Base-by-base conservation (phyloP, 2,329 filamentous ascomycete species). In the Cordyceps cicadae region DNA sequence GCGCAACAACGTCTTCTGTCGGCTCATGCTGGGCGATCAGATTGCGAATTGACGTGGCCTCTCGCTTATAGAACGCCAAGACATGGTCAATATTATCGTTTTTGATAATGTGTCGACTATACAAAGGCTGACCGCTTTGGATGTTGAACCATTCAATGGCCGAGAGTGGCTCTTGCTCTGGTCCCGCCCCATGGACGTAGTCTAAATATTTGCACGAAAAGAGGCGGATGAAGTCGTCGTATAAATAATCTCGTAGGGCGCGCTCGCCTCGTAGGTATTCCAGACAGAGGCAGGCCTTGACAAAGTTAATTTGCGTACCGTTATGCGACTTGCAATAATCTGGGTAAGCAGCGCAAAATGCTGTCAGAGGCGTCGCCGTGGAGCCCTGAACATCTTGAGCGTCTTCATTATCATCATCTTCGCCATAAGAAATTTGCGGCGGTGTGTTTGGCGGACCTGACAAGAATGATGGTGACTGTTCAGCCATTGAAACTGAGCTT, bases 201-300 rank as follows among this genome's bases (percentile, higher is more conserved):
- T 66, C 63, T 7, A 75, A 63, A 63, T 76, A 84, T 0, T 75
- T 72, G 1, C 67, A 67, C 1, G 75, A 70, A 55, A 78, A 82
- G 2, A 70, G 67, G 8, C 76, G 70, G 34, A 84, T 75, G 57
- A 83, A 81, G 59, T 84, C 81, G 64, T 84, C 82, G 62, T 77
- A 83, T 0, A 81, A 66, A 58, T 71, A 79, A 26, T 75, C 72
- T 14, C 74, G 71, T 19, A 82, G 66, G 5, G 64, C 56, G 9
- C 70, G 68, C 14, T 69, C 64, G 26, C 69, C 65, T 48, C 70
- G 69, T 1, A 80, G 68, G 56, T 71, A 72, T 19, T 76, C 69
- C 8, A 83, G 66, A 63, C 72, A 78, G 0, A 78, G 67, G 55
- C 79, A 76, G 0, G 77, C 78, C 24, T 70, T 71, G 26, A 81